Evolutionary conservation across 2,329 filamentous ascomycete species (phyloP).

Genomic region (Sarocladiaceae sp.): DNA sequence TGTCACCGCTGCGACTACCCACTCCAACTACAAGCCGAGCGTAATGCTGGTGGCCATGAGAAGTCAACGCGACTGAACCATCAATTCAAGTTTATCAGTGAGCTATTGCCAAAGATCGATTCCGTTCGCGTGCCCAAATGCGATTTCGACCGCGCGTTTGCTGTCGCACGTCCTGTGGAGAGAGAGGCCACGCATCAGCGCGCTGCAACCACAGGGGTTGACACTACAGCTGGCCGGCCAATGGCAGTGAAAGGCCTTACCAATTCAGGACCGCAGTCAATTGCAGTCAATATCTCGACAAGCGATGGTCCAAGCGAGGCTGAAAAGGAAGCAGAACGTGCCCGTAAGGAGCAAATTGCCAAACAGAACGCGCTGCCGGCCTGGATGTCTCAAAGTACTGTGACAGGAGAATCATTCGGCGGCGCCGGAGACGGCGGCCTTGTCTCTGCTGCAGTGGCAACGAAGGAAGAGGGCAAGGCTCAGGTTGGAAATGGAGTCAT

Average conservation of each 20-base stretch:
- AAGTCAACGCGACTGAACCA: slow-evolving; percentile 71
- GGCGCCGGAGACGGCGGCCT: background rate
- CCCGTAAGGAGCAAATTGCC: slow-evolving; percentile 61
- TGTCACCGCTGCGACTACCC: slow-evolving; percentile 73
- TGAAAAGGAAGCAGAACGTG: slow-evolving; percentile 60
- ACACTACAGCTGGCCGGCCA: slow-evolving; percentile 48
- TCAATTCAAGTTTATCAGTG: slow-evolving; percentile 74
- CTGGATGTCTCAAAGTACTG: slow-evolving; percentile 70
- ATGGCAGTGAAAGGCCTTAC: slow-evolving; percentile 67
- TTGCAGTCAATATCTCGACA: slow-evolving; percentile 66
- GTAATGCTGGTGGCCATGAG: slow-evolving; percentile 66
- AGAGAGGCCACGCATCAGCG: slow-evolving; percentile 66
- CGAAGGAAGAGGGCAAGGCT: slow-evolving; percentile 35
- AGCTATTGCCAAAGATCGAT: slow-evolving; percentile 73
- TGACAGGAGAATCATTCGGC: slow-evolving; percentile 57
- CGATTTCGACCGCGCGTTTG: slow-evolving; percentile 66
- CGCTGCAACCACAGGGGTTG: slow-evolving; percentile 54
- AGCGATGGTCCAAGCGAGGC: slow-evolving; percentile 62
- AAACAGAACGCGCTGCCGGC: slow-evolving; percentile 65
- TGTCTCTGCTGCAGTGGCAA: slow-evolving; percentile 24
- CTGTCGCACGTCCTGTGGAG: slow-evolving; percentile 58
- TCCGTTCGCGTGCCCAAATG: slow-evolving; percentile 69
- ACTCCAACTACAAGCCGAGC: slow-evolving; percentile 62
- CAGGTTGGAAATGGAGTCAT: slow-evolving; percentile 39
- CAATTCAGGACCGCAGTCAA: slow-evolving; percentile 63